Conservation (phyloP, 176 grass and related monocot genomes). For the Cenchrus americanus region DNA sequence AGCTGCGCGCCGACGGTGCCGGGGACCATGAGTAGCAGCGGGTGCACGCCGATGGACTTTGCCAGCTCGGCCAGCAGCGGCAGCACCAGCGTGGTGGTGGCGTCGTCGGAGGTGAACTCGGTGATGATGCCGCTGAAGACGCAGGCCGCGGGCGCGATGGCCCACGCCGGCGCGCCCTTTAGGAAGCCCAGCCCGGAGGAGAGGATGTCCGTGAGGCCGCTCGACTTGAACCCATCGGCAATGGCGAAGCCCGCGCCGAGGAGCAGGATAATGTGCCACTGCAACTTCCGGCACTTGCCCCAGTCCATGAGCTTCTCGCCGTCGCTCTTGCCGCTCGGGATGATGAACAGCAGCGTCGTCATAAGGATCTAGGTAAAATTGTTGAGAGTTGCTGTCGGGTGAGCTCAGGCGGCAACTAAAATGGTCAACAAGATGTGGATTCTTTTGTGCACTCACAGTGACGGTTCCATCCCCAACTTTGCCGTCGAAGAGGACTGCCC, state of each 20-base stretch:
- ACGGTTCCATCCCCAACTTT: constrained; percentile 78
- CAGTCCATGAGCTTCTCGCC: constrained; percentile 97
- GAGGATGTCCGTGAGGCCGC: constrained; percentile 65
- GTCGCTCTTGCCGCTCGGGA: constrained; percentile 72
- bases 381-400: neutral
- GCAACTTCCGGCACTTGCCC: constrained; percentile 86
- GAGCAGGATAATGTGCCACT: constrained; percentile 86
- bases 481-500: constrained; percentile 75
- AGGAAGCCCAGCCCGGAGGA: constrained; percentile 60
- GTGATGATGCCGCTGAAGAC: constrained; percentile 58
- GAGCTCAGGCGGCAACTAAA: neutral
- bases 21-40: constrained; percentile 75
- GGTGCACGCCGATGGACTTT: constrained; percentile 62
- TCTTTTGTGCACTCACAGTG: constrained; percentile 52
- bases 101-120: constrained; percentile 84
- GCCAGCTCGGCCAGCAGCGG: constrained; percentile 74
- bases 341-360: constrained; percentile 86
- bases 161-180: constrained; percentile 49
- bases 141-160: constrained; percentile 59
- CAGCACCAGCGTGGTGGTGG: constrained; percentile 74
- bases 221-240: constrained; percentile 67
- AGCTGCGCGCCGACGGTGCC: constrained; percentile 81
- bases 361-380: constrained; percentile 63
- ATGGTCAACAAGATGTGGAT: neutral
- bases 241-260: constrained; percentile 90